phyloP scores from a whole-genome alignment of 2,329 filamentous ascomycete species.

The Rugonectria rugulosa region DNA sequence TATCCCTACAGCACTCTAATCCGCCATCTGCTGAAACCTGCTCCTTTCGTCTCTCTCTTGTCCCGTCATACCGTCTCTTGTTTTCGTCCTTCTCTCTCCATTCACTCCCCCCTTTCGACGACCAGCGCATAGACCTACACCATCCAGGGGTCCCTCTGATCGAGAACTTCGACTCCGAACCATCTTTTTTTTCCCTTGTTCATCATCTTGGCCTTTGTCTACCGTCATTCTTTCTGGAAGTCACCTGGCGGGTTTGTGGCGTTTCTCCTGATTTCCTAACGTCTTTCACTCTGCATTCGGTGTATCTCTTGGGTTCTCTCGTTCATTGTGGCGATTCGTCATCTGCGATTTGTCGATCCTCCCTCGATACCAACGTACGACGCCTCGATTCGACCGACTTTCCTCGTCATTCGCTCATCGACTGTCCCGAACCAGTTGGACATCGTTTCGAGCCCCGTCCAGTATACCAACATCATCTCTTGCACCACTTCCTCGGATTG shows the following conservation, averaged over 20 bases:
- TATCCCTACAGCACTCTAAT: background rate
- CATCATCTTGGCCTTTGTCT: conserved; percentile 18
- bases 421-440: background rate
- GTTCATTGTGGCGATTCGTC: background rate
- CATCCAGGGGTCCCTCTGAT: background rate
- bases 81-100: conserved; percentile 16
- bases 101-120: background rate
- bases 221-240: conserved; percentile 20
- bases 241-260: conserved; percentile 22
- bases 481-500: background rate
- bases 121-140: background rate
- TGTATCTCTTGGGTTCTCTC: background rate
- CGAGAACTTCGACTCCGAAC: background rate
- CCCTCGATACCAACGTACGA: background rate
- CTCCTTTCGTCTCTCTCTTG: background rate
- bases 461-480: background rate
- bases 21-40: conserved; percentile 15
- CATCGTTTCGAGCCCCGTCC: background rate
- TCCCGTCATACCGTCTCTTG: conserved; percentile 23
- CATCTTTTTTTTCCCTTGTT: conserved; percentile 12
- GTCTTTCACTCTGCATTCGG: conserved; percentile 2
- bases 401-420: conserved; percentile 3
- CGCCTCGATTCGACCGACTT: background rate
- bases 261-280: conserved; percentile 16
- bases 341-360: conserved; percentile 4